These are phyloP conservation scores for Globisporangium cystogenes DNA, from an alignment of 352 stramenopile species.

Conservation along the genomic window DNA sequence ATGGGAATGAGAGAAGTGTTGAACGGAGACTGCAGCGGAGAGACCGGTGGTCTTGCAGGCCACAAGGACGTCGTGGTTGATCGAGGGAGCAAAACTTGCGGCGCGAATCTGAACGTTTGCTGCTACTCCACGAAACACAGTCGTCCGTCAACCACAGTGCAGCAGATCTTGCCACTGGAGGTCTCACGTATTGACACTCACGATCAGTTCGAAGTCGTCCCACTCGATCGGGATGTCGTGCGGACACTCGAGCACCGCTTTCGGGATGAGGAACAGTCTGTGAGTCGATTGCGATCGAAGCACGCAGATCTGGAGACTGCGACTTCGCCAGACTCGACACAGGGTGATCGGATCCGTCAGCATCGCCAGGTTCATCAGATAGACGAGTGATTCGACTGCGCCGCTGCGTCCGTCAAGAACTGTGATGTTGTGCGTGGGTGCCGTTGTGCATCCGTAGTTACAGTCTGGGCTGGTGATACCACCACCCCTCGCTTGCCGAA, in stretches of 20 bases:
- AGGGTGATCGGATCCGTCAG: conserved; percentile 4
- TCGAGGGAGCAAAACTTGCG: too few relatives aligned
- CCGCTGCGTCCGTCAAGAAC: not conserved
- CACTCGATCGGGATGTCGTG: not conserved
- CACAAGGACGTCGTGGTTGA: too few relatives aligned
- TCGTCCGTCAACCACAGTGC: conserved; percentile 1
- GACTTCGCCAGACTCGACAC: not conserved
- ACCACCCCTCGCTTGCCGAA: too few relatives aligned
- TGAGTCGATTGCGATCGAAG: not conserved
- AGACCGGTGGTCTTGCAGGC: too few relatives aligned
- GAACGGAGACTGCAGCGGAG: too few relatives aligned
- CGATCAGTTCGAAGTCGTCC: not conserved
- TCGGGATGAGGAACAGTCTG: not conserved
- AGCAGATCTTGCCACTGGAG: conserved; percentile 1
- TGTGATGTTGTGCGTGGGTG: too few relatives aligned
- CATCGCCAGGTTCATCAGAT: conserved; percentile 6
- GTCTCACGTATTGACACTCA: not conserved
- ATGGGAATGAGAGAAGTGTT: too few relatives aligned
- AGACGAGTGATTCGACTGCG: conserved; percentile 3
- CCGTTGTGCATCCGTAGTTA: too few relatives aligned
- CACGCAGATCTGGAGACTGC: not conserved
- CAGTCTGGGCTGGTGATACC: too few relatives aligned
- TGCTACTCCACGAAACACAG: too few relatives aligned
- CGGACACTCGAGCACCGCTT: not conserved
- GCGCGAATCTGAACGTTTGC: too few relatives aligned